Conservation (phyloP, 139 green algal species). For the Asterochloris erici region DNA sequence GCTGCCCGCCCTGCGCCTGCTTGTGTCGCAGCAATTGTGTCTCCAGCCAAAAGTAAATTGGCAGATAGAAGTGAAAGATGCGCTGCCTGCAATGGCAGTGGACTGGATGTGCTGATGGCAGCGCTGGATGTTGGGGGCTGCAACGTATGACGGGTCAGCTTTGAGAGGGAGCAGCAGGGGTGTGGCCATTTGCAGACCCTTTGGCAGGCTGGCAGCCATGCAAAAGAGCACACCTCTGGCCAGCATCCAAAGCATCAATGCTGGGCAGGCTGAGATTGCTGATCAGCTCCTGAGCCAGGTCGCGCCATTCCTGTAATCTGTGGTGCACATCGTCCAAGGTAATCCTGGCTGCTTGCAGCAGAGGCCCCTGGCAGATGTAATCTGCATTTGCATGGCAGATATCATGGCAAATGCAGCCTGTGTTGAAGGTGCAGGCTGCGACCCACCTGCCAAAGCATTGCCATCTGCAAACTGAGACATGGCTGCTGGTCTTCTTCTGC, state of each 20-base stretch:
- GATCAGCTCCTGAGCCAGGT: conserved; percentile 21
- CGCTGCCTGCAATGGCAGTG: conserved; percentile 45
- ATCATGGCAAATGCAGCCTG: not conserved
- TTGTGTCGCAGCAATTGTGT: conserved; percentile 63
- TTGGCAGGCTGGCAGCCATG: too few relatives aligned
- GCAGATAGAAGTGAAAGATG: conserved; percentile 94
- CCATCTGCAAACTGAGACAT: not conserved
- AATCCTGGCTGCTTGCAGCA: conserved; percentile 52
- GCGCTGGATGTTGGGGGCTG: not conserved
- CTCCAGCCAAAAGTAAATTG: conserved; percentile 80
- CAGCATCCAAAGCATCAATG: not conserved
- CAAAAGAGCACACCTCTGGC: not conserved
- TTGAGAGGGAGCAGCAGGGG: not conserved
- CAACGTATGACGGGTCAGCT: not conserved
- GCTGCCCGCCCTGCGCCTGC: not conserved
- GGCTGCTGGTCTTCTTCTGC: too few relatives aligned
- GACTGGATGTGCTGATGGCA: not conserved
- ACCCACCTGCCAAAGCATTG: not conserved
- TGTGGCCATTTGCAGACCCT: not conserved
- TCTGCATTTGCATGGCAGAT: conserved; percentile 24
- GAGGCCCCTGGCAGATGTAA: conserved; percentile 58
- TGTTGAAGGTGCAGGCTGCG: not conserved
- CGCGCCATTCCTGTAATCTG: conserved; percentile 37
- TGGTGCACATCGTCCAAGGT: conserved; percentile 26
- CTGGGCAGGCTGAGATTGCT: conserved; percentile 1